phyloP scores from a whole-genome alignment of 2,329 filamentous ascomycete genomes.

The Alternaria metachromatica region DNA sequence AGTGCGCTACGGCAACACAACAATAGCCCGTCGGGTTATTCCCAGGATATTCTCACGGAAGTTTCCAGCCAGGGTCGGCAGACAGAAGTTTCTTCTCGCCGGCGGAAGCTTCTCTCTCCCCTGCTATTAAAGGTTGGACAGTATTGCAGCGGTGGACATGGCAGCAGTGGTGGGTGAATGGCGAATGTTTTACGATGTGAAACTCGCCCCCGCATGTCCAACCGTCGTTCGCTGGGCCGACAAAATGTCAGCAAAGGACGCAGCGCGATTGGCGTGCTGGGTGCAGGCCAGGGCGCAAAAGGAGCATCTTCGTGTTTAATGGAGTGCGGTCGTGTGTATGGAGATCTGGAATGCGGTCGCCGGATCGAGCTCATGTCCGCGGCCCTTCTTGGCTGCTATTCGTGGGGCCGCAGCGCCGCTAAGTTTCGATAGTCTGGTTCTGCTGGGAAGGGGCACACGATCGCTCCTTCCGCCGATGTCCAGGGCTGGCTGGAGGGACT shows the following conservation, averaged over 20 bases:
- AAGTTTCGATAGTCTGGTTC: constrained; percentile 16
- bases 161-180: background rate
- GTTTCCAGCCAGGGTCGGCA: background rate
- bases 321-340: background rate
- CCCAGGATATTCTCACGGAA: background rate
- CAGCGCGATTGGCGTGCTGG: background rate
- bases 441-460: constrained; percentile 5
- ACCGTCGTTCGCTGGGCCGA: background rate
- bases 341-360: background rate
- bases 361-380: constrained; percentile 6
- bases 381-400: constrained; percentile 1
- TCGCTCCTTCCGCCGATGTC: background rate
- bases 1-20: constrained; percentile 2
- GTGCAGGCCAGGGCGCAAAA: background rate
- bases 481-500: background rate
- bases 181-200: background rate
- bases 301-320: background rate
- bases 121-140: background rate
- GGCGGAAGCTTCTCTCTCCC: background rate
- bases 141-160: background rate
- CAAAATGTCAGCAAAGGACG: background rate
- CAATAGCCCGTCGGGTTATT: constrained; percentile 9
- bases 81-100: background rate
- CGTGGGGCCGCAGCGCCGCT: constrained; percentile 6
- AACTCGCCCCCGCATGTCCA: constrained; percentile 3